phyloP scores from a whole-genome alignment of 352 stramenopile species.

The Aphanomyces stellatus region DNA sequence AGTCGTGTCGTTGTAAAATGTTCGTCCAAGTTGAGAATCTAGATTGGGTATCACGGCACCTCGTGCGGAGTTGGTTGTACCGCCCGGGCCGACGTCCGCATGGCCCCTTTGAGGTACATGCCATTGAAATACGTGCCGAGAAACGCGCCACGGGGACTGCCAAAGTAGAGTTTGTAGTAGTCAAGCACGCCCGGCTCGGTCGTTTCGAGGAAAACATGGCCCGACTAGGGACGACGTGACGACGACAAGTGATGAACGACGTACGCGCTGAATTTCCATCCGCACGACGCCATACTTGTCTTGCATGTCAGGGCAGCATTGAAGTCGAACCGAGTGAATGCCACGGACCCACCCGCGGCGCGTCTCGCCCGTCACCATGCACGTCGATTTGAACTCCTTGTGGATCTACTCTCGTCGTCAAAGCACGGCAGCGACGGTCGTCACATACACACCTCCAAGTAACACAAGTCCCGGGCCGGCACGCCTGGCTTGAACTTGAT shows the following conservation, averaged over 20 bases:
- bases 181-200: neutral
- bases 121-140: neutral
- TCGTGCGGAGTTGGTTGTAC: too few species aligned
- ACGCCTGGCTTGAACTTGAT: constrained; percentile 63
- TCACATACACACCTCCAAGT: constrained; percentile 31
- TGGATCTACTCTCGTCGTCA: constrained; percentile 54
- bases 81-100: neutral
- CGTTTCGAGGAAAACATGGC: constrained; percentile 7
- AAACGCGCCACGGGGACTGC: neutral
- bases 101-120: neutral
- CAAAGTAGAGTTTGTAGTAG: constrained; percentile 3
- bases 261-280: neutral
- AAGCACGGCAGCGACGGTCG: constrained; percentile 41
- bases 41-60: too few species aligned
- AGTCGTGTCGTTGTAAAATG: neutral
- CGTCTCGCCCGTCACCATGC: constrained; percentile 40
- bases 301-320: constrained; percentile 54
- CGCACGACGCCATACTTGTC: constrained; percentile 57
- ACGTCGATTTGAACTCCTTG: constrained; percentile 55
- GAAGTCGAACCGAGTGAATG: constrained; percentile 68
- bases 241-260: too few species aligned
- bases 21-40: constrained; percentile 6
- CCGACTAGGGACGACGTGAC: too few species aligned
- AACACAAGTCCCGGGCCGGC: constrained; percentile 68
- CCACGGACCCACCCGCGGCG: constrained; percentile 69